A percentile compares a stretch with the other conserved stretches of the same genome.
phyloP scores from a whole-genome alignment of 495 filamentous ascomycete species.

The Xylaria palmicola region DNA sequence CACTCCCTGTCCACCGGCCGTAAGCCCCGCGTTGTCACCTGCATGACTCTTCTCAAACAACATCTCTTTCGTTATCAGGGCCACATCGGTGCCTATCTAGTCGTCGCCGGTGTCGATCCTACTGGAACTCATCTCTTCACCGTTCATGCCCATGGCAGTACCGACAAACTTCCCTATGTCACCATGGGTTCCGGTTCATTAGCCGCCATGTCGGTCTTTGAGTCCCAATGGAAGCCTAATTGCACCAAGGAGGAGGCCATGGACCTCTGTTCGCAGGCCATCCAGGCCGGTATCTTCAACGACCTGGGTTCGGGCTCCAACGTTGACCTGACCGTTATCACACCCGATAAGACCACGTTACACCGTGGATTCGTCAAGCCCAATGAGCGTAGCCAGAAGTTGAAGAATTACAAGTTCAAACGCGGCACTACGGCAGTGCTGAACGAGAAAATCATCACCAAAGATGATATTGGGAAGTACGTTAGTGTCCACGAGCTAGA shows the following conservation, averaged over 20 bases:
- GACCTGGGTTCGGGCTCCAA: conserved; percentile 96
- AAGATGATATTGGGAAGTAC: conserved; percentile 92
- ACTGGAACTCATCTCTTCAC: conserved; percentile 96
- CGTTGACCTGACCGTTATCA: conserved; percentile 95
- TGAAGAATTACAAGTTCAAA: conserved; percentile 86
- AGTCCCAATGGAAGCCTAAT: conserved; percentile 87
- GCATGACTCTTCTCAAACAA: conserved; percentile 99
- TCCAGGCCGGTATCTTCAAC: conserved; percentile 98
- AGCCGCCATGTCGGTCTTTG: conserved; percentile 97
- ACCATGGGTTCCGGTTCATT: conserved; percentile 97
- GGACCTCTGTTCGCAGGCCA: conserved; percentile 79
- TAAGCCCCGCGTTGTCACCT: conserved; percentile 94
- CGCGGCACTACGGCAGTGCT: conserved; percentile 89
- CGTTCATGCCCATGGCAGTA: conserved; percentile 96
- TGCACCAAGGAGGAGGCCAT: conserved; percentile 80
- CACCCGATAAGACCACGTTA: conserved; percentile 86
- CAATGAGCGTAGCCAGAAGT: conserved; percentile 88
- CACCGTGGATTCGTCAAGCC: conserved; percentile 88
- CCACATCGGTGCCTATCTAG: conserved; percentile 96
- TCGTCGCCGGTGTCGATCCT: conserved; percentile 95
- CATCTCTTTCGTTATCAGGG: conserved; percentile 98
- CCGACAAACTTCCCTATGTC: conserved; percentile 98
- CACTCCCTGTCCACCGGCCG: conserved; percentile 94
- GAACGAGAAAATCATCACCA: conserved; percentile 89
- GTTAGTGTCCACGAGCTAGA: conserved; percentile 85